Conservation (phyloP, 2,329 filamentous ascomycete genomes). For the Lachnellula occidentalis region DNA sequence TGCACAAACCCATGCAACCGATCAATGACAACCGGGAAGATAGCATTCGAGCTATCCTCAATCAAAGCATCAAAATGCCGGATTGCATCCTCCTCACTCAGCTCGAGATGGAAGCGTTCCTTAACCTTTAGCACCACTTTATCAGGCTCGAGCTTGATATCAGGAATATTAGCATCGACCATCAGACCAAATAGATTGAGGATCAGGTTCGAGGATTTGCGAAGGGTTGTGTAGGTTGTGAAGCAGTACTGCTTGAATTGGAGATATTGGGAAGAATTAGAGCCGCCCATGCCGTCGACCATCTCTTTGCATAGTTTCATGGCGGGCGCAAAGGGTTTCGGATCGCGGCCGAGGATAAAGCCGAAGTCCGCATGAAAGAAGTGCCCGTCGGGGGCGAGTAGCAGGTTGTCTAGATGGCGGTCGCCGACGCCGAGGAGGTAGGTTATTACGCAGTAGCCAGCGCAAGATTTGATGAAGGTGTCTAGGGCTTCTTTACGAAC, state of each 20-base stretch:
- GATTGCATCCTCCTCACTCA: slow-evolving; percentile 88
- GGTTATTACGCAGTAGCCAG: slow-evolving; percentile 97
- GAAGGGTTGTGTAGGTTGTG: slow-evolving; percentile 83
- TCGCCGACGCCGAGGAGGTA: slow-evolving; percentile 96
- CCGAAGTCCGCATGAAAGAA: slow-evolving; percentile 99
- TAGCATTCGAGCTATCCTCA: slow-evolving; percentile 81
- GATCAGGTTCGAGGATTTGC: slow-evolving; percentile 86
- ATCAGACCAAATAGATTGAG: slow-evolving; percentile 94
- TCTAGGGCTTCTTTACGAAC: slow-evolving; percentile 91
- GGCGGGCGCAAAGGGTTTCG: slow-evolving; percentile 92
- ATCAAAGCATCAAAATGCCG: slow-evolving; percentile 83
- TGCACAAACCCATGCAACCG: slow-evolving; percentile 91
- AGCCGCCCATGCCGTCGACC: slow-evolving; percentile 96
- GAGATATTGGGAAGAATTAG: slow-evolving; percentile 72
- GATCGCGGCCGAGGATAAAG: slow-evolving; percentile 93
- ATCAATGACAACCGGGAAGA: slow-evolving; percentile 92
- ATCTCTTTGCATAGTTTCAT: slow-evolving; percentile 98
- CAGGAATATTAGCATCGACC: slow-evolving; percentile 95
- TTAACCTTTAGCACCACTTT: slow-evolving; percentile 93
- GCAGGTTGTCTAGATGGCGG: slow-evolving; percentile 89
- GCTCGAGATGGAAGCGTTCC: slow-evolving; percentile 87
- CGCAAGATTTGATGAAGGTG: slow-evolving; percentile 91
- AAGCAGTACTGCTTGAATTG: slow-evolving; percentile 96
- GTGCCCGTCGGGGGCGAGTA: slow-evolving; percentile 82
- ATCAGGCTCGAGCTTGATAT: slow-evolving; percentile 86